A percentile compares a stretch with the other conserved stretches of the same genome.
Conservation (phyloP, 805 yeast genomes). For the Trichomonascus vanleenenianus region DNA sequence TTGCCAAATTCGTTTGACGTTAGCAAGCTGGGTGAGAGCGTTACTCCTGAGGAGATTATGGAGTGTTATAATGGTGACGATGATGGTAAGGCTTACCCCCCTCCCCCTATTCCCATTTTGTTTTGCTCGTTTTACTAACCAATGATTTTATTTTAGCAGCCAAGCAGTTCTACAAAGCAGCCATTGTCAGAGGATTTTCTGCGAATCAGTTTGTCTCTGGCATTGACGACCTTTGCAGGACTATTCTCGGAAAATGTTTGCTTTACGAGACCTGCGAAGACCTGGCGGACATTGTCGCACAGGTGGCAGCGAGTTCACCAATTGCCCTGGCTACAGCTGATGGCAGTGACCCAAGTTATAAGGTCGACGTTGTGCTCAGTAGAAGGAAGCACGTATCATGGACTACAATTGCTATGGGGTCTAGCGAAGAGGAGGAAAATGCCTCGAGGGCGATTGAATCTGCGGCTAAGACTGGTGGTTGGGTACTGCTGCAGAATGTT, state of each 20-base stretch:
- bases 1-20: too few species aligned
- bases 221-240: constrained; percentile 5
- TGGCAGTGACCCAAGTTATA: constrained; percentile 60
- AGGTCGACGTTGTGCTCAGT: constrained; percentile 40
- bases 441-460: constrained; percentile 48
- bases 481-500: constrained; percentile 76
- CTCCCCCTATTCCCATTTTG: too few species aligned
- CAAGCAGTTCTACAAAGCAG: background rate
- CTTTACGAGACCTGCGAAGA: constrained; percentile 5
- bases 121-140: background rate
- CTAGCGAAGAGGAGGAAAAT: constrained; percentile 50
- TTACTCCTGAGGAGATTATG: background rate
- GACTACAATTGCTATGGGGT: constrained; percentile 58
- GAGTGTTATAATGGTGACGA: background rate
- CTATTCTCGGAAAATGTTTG: constrained; percentile 8
- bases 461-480: constrained; percentile 43
- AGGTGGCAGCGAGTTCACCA: constrained; percentile 25
- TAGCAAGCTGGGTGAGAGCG: too few species aligned
- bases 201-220: constrained; percentile 9
- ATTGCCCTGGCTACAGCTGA: constrained; percentile 50
- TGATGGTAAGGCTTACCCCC: background rate
- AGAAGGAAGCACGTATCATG: constrained; percentile 23
- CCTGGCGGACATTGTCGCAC: constrained; percentile 18
- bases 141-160: background rate
- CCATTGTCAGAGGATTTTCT: background rate